Evolutionary conservation across 2,329 filamentous ascomycete species (phyloP).

Genomic region (Paecilomyces formosus): DNA sequence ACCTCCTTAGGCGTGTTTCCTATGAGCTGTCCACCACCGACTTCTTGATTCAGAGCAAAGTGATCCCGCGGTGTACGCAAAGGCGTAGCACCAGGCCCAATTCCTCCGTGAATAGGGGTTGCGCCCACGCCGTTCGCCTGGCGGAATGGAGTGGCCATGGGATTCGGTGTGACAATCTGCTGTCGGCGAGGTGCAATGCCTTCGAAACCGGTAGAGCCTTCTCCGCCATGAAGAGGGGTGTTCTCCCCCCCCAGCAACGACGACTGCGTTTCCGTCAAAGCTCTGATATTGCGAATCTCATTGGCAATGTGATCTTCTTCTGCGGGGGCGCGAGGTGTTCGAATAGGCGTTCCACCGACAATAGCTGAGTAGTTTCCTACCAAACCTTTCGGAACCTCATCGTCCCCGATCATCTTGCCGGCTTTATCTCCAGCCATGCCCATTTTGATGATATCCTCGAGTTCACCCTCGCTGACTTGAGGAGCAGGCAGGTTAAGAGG

Average conservation of each 20-base stretch:
- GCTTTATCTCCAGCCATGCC: slow-evolving; percentile 87
- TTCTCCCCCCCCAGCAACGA: slow-evolving; percentile 91
- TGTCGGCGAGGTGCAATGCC: slow-evolving; percentile 75
- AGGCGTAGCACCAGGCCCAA: slow-evolving; percentile 69
- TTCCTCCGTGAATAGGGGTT: slow-evolving; percentile 54
- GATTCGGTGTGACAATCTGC: slow-evolving; percentile 83
- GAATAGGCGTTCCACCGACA: slow-evolving; percentile 75
- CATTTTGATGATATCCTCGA: slow-evolving; percentile 99
- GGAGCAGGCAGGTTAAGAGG: slow-evolving; percentile 76
- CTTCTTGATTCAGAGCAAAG: slow-evolving; percentile 71
- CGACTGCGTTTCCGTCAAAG: slow-evolving; percentile 87
- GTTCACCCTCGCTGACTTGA: slow-evolving; percentile 84
- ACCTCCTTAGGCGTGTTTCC: slow-evolving; percentile 72
- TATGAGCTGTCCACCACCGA: slow-evolving; percentile 57
- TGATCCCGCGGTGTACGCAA: slow-evolving; percentile 82
- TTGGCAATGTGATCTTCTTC: slow-evolving; percentile 96
- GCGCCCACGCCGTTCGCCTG: slow-evolving; percentile 58
- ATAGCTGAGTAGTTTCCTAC: slow-evolving; percentile 80
- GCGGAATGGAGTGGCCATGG: slow-evolving; percentile 81
- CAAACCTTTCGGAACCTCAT: slow-evolving; percentile 77
- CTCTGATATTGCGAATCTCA: slow-evolving; percentile 88
- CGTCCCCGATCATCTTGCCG: slow-evolving; percentile 63
- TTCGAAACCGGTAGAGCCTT: slow-evolving; percentile 79
- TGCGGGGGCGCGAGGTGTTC: slow-evolving; percentile 82
- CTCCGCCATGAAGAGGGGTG: slow-evolving; percentile 74